These are phyloP conservation scores for Termitomyces sp. DNA, from an alignment of 768 basidiomycete genomes.

Conservation along the genomic window DNA sequence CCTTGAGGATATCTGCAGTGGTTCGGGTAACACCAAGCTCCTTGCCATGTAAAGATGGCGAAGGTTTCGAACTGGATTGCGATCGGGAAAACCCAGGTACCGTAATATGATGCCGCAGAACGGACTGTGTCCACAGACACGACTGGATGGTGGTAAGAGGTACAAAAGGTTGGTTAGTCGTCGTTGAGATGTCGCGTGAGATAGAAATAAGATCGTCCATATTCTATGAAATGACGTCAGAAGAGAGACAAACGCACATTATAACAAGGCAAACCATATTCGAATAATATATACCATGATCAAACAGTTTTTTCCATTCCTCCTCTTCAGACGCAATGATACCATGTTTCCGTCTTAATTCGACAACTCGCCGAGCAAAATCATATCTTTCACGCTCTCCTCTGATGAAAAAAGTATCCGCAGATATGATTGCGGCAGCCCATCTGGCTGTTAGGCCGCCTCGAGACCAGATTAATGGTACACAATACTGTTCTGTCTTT, in stretches of 20 bases:
- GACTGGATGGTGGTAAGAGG: conserved; percentile 63
- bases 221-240: conserved; percentile 37
- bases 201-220: conserved; percentile 77
- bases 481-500: conserved; percentile 14
- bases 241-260: not conserved
- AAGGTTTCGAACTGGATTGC: conserved; percentile 12
- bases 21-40: conserved; percentile 63
- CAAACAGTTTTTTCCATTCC: conserved; percentile 68
- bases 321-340: conserved; percentile 58
- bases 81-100: conserved; percentile 31
- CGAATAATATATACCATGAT: conserved; percentile 74
- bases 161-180: conserved; percentile 65
- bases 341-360: conserved; percentile 58
- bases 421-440: conserved; percentile 68
- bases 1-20: conserved; percentile 44
- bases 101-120: conserved; percentile 58
- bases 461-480: conserved; percentile 65
- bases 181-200: conserved; percentile 69
- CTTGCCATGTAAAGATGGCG: conserved; percentile 42
- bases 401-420: conserved; percentile 75
- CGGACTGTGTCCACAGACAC: conserved; percentile 74
- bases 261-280: conserved; percentile 64
- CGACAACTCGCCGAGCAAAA: conserved; percentile 69
- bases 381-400: conserved; percentile 79
- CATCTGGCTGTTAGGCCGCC: conserved; percentile 71